phyloP scores from a whole-genome alignment of 129 eudicot genomes.

The Pulicaria dysenterica region DNA sequence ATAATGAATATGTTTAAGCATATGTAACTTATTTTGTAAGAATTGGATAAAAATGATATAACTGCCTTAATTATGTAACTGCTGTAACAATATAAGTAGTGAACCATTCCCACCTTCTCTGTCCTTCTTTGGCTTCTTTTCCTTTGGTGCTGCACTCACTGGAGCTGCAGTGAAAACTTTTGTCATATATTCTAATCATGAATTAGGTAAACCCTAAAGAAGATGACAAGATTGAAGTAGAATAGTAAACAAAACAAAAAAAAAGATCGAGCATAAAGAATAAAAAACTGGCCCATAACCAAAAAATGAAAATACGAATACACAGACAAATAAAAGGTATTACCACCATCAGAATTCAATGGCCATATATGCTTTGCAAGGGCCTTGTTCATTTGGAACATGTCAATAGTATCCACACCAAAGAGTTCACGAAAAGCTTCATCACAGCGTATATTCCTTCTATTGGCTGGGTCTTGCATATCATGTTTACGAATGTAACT shows the following conservation, averaged over 20 bases:
- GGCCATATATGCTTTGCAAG: constrained; percentile 88
- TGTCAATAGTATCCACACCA: constrained; percentile 66
- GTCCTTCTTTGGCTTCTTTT: constrained; percentile 60
- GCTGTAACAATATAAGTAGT: not conserved
- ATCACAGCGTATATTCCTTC: constrained; percentile 72
- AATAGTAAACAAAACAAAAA: not conserved
- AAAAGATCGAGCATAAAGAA: not conserved
- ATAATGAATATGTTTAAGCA: too few relatives aligned
- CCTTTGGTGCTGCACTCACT: constrained; percentile 52
- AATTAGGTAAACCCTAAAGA: not conserved
- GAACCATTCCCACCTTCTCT: constrained; percentile 55
- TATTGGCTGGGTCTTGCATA: constrained; percentile 79
- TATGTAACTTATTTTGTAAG: not conserved
- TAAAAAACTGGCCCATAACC: not conserved
- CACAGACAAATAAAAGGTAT: constrained; percentile 6
- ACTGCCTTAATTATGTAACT: not conserved
- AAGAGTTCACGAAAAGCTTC: constrained; percentile 62
- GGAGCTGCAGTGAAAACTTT: constrained; percentile 46
- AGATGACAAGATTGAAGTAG: not conserved
- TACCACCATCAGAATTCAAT: constrained; percentile 65
- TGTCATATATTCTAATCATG: constrained; percentile 16
- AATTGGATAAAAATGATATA: not conserved
- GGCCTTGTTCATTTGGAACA: constrained; percentile 90
- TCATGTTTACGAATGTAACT: constrained; percentile 66
- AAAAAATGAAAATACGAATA: not conserved